phyloP scores from a whole-genome alignment of 768 basidiomycete species.

The Agaricus subrufescens region DNA sequence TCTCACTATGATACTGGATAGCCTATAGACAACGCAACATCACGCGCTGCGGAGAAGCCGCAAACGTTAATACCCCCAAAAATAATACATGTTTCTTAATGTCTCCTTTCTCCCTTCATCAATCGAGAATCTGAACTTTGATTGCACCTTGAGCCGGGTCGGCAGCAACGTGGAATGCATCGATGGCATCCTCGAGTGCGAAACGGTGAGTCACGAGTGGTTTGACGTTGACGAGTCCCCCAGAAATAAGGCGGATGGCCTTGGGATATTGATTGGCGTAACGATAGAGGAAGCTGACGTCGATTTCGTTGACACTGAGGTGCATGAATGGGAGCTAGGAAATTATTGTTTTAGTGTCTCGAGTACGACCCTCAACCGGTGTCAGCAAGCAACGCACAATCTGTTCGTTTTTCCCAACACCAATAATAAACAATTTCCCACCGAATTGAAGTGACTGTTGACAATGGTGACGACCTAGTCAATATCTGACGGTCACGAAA shows the following conservation, averaged over 20 bases:
- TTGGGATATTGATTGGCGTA: conserved; percentile 80
- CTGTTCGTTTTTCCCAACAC: conserved; percentile 63
- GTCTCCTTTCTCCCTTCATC: conserved; percentile 5
- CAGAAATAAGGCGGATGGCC: conserved; percentile 77
- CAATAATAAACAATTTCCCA: conserved; percentile 66
- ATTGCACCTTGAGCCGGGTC: conserved; percentile 65
- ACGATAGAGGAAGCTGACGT: conserved; percentile 64
- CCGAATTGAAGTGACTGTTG: conserved; percentile 58
- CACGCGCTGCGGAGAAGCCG: neutral
- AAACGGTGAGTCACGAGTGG: conserved; percentile 81
- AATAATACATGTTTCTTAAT: neutral
- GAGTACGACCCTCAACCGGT: neutral
- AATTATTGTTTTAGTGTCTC: neutral
- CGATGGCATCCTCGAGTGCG: conserved; percentile 62
- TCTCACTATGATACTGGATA: neutral
- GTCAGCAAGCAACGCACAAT: conserved; percentile 28
- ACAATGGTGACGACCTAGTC: neutral
- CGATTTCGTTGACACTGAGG: conserved; percentile 65
- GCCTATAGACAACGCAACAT: neutral
- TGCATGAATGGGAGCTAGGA: conserved; percentile 69
- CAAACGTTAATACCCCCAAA: neutral
- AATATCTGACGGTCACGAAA: neutral
- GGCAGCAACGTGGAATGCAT: conserved; percentile 77
- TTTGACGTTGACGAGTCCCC: conserved; percentile 64
- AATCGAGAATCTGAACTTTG: conserved; percentile 64